These are phyloP conservation scores for Aspergillus sp. DNA, from an alignment of 2,329 filamentous ascomycete genomes.

Conservation along the genomic window DNA sequence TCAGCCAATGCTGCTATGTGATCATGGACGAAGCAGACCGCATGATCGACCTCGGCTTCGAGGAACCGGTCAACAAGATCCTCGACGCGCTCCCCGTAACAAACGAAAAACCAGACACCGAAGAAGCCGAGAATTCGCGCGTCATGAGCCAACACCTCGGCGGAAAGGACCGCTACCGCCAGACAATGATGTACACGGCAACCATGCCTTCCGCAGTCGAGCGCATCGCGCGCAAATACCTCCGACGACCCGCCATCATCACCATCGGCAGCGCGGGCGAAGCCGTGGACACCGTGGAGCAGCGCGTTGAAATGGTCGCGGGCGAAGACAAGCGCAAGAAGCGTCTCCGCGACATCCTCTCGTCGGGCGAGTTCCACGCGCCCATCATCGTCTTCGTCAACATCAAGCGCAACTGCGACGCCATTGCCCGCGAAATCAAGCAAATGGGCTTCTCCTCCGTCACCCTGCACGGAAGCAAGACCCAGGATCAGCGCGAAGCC, in stretches of 20 bases:
- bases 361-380: slow-evolving; percentile 66
- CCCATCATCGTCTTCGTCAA: slow-evolving; percentile 99
- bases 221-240: slow-evolving; percentile 92
- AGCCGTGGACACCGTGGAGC: slow-evolving; percentile 94
- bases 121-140: slow-evolving; percentile 75
- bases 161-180: slow-evolving; percentile 70
- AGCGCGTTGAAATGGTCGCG: slow-evolving; percentile 81
- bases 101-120: slow-evolving; percentile 91
- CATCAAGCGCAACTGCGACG: slow-evolving; percentile 98
- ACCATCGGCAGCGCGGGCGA: slow-evolving; percentile 92
- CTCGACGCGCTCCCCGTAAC: slow-evolving; percentile 82
- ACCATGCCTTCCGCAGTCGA: slow-evolving; percentile 93
- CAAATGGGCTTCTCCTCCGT: slow-evolving; percentile 83
- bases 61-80: slow-evolving; percentile 96
- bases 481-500: slow-evolving; percentile 93
- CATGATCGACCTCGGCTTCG: slow-evolving; percentile 98
- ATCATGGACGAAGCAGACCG: slow-evolving; percentile 99
- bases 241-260: slow-evolving; percentile 83
- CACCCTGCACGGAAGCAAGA: slow-evolving; percentile 90
- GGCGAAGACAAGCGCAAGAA: slow-evolving; percentile 97
- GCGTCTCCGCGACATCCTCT: slow-evolving; percentile 81
- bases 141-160: slow-evolving; percentile 77
- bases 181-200: slow-evolving; percentile 99
- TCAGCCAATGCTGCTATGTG: slow-evolving; percentile 94
- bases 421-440: slow-evolving; percentile 87